These are phyloP conservation scores for Aquilaria agallochum DNA, from an alignment of 441 rosid genomes.

Conservation along the genomic window DNA sequence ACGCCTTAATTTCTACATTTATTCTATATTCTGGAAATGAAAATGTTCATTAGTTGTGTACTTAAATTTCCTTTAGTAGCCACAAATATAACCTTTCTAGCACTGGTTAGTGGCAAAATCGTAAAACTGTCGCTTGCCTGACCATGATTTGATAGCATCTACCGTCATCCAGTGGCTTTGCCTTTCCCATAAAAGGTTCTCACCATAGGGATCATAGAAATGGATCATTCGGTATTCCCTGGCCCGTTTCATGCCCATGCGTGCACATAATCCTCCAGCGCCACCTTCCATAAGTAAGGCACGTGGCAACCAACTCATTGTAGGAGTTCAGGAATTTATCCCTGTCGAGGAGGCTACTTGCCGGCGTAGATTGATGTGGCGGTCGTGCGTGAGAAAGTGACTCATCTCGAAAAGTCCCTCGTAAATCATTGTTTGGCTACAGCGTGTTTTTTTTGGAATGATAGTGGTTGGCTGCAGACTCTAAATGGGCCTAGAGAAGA, in stretches of 20 bases:
- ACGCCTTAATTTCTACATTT: no score
- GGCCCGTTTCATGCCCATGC: constrained; percentile 27
- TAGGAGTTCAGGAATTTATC: constrained; percentile 31
- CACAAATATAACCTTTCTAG: constrained; percentile 15
- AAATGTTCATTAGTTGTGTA: no score
- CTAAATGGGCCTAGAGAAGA: no score
- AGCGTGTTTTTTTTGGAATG: no score
- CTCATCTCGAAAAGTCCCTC: no score
- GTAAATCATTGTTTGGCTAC: no score
- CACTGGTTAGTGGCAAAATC: constrained; percentile 20
- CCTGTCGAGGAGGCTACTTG: no score
- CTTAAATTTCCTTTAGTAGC: no score
- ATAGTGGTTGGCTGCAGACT: no score
- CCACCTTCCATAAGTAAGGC: constrained; percentile 25
- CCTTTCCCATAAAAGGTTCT: constrained; percentile 32
- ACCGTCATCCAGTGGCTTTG: constrained; percentile 22
- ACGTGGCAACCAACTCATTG: constrained; percentile 24
- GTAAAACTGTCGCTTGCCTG: constrained; percentile 20
- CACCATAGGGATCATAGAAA: constrained; percentile 31
- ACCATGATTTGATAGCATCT: constrained; percentile 26
- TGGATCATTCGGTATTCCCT: constrained; percentile 31
- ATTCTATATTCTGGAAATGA: no score
- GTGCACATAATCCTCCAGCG: constrained; percentile 27
- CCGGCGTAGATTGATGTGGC: no score
- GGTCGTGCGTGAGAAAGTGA: no score